Evolutionary conservation across 164 flowering plant species (phyloP), one percentile per base, ranked within the genome.

Genomic region (Paratinospora sagittata): DNA sequence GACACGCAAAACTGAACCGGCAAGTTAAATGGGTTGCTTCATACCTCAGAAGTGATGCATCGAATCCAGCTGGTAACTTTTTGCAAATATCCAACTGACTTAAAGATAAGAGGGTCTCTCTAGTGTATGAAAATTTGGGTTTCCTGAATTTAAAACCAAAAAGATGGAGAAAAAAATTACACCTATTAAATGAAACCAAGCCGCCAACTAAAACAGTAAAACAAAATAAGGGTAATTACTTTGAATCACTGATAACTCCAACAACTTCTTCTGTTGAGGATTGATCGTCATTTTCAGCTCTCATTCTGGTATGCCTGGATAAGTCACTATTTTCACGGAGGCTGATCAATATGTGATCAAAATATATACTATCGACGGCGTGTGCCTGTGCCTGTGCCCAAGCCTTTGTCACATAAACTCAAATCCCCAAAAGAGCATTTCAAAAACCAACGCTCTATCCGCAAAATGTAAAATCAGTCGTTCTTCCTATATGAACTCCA

Each of bases 81-180:
- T 87, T 88, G 91, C 97, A 90, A 70, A 80, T 78, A 55, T 88
- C 92, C 82, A 85, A 80, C 17, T 84, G 85, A 73, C 94, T 80
- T n/a, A 92, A 63, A 0, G 97, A 92, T 71, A 94, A 57, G 5
- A 94, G 86, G 69, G 88, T 89, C 9, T 90, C 93, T 78, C 91
- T 85, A 7, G 90, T 67, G 74, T 94, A 94, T 4, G 85, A 78
- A 70, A 85, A 74, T 70, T 65, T 85, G 0, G 73, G 49, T 66
- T 69, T 77, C 89, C 98, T 93, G 89, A 30, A 75, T 23, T 58
- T 62, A 72, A 65, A 57, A 52, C 43, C 55, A 37, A 19, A 34
- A 19, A 8, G 61, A 55, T 21, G 24, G 61, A 21, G 24, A 2
- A 55, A 55, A 43, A 43, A 65, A n/a, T n/a, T n/a, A n/a, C n/a